Evolutionary conservation across 2,329 filamentous ascomycete species (phyloP).

Genomic region (Parafenestella ontariensis): DNA sequence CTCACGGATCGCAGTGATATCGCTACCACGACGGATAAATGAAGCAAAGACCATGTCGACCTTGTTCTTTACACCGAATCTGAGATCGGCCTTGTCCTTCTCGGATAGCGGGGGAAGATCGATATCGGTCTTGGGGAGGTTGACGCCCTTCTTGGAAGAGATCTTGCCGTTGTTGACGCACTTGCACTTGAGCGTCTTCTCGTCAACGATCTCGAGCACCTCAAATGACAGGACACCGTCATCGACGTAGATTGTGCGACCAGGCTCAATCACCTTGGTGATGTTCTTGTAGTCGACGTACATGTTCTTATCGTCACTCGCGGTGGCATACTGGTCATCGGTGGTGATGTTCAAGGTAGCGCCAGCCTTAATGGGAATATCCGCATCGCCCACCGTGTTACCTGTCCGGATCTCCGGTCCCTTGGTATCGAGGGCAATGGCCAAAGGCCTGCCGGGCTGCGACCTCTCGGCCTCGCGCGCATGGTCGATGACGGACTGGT

Average conservation of each 20-base stretch:
- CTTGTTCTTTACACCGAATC: slow-evolving; percentile 96
- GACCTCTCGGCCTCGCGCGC: slow-evolving; percentile 82
- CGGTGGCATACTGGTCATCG: slow-evolving; percentile 86
- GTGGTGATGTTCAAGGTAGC: slow-evolving; percentile 94
- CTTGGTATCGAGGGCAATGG: slow-evolving; percentile 90
- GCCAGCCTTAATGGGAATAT: slow-evolving; percentile 83
- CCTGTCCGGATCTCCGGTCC: slow-evolving; percentile 88
- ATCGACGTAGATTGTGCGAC: slow-evolving; percentile 96
- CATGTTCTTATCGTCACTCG: slow-evolving; percentile 92
- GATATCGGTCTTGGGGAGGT: slow-evolving; percentile 97
- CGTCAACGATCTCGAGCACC: slow-evolving; percentile 85
- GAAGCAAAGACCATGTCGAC: slow-evolving; percentile 99
- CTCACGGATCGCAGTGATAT: slow-evolving; percentile 90
- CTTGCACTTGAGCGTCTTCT: slow-evolving; percentile 84
- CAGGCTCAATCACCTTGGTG: slow-evolving; percentile 92
- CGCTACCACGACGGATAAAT: slow-evolving; percentile 93
- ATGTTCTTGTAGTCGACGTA: slow-evolving; percentile 99
- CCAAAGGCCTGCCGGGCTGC: slow-evolving; percentile 83
- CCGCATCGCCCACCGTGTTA: slow-evolving; percentile 73
- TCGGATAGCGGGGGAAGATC: slow-evolving; percentile 96
- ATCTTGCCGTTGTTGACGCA: slow-evolving; percentile 98
- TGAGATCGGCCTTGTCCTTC: slow-evolving; percentile 94
- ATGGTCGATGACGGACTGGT: slow-evolving; percentile 98
- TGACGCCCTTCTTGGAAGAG: slow-evolving; percentile 98
- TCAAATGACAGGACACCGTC: slow-evolving; percentile 98